Percentiles rank a stretch among this genome's conserved stretches.
Conservation (phyloP, 306 rosid genomes). For the Arachis hypogaea region DNA sequence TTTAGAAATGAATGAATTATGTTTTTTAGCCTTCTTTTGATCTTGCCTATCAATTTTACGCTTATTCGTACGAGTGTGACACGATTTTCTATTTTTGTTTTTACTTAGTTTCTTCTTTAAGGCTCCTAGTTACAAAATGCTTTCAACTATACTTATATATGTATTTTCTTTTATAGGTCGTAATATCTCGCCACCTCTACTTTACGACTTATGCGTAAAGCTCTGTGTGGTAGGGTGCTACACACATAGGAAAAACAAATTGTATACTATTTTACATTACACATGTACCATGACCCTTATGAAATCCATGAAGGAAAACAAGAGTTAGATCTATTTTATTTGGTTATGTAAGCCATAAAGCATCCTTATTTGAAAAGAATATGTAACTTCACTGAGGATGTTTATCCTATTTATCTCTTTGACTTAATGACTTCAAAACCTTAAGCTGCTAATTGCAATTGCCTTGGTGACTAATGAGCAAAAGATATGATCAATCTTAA, state of each 20-base stretch:
- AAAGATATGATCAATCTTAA: background rate
- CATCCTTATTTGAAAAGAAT: slow-evolving; percentile 12
- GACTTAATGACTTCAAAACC: background rate
- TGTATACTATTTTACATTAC: background rate
- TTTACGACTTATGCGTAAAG: no score
- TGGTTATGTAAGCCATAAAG: background rate
- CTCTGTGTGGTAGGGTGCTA: no score
- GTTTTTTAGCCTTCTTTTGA: no score
- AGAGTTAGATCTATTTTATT: background rate
- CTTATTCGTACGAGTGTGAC: no score
- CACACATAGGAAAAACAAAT: background rate
- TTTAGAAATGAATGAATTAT: no score
- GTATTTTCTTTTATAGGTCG: no score
- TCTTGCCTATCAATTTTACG: no score
- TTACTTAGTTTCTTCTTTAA: no score
- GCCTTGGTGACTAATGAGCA: background rate
- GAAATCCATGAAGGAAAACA: background rate
- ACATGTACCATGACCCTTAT: background rate
- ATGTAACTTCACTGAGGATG: background rate
- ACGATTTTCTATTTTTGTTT: no score
- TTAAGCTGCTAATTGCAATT: background rate
- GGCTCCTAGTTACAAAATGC: no score
- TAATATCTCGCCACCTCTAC: no score
- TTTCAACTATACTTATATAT: no score
- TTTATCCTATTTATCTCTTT: background rate